A percentile compares a stretch with the other conserved stretches of the same genome.
Evolutionary conservation across 1,139 yeast species (phyloP).

Genomic region (Taphrina wiesneri): DNA sequence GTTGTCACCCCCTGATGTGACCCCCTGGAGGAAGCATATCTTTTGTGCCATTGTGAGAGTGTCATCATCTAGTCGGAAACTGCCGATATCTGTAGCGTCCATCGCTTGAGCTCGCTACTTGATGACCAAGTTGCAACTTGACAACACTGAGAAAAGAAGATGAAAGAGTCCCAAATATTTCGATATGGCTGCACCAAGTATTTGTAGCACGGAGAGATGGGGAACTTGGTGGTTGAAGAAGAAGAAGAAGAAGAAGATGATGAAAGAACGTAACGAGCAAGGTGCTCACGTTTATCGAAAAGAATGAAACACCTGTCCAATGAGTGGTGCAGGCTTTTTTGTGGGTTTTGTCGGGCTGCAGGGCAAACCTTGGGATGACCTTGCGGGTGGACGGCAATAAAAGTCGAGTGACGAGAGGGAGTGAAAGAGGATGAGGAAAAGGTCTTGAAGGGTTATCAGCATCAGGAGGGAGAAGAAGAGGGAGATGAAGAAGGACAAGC

Average conservation of each 20-base stretch:
- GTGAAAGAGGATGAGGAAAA: neutral
- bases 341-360: neutral
- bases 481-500: neutral
- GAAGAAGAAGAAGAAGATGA: too few species aligned
- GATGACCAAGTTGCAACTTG: too few species aligned
- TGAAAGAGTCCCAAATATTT: neutral
- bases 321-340: neutral
- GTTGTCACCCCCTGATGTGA: constrained; percentile 42
- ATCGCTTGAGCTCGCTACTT: neutral
- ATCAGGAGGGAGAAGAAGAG: neutral
- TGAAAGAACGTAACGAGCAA: neutral
- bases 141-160: too few species aligned
- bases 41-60: constrained; percentile 19
- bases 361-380: neutral
- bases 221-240: neutral
- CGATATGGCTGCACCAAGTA: neutral
- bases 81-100: constrained; percentile 11
- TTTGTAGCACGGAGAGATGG: neutral
- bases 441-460: neutral
- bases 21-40: constrained; percentile 21
- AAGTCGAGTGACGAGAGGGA: neutral
- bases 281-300: neutral
- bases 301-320: neutral
- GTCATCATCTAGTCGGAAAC: constrained; percentile 8
- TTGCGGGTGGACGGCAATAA: neutral